Evolutionary conservation across 2,329 filamentous ascomycete species (phyloP).

Genomic region (Alternaria sp.): DNA sequence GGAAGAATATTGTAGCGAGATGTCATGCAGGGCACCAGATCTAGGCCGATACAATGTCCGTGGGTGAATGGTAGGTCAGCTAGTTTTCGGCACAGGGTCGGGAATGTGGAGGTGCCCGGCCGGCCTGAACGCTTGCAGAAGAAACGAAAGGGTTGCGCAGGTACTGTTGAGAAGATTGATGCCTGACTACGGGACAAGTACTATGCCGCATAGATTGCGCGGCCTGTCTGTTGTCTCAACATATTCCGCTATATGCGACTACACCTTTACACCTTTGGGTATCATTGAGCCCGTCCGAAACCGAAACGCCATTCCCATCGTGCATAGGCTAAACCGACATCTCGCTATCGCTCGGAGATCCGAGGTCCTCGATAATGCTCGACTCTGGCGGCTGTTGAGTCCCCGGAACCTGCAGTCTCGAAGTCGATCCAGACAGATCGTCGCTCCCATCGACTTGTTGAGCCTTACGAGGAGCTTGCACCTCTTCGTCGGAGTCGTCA

Average conservation of each 20-base stretch:
- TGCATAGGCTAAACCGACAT: not conserved
- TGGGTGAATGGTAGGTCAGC: not conserved
- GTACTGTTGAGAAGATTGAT: conserved; percentile 1
- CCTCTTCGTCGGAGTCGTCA: conserved; percentile 35
- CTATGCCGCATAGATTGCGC: not conserved
- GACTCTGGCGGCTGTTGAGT: conserved; percentile 22
- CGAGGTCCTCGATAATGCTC: conserved; percentile 29
- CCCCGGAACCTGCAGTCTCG: conserved; percentile 2
- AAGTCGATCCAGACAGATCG: not conserved
- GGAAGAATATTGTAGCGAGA: conserved; percentile 1
- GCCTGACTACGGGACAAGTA: not conserved
- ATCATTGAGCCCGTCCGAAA: conserved; percentile 5
- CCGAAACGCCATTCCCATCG: not conserved
- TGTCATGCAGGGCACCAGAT: not conserved
- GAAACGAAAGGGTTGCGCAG: not conserved
- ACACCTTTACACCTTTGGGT: not conserved
- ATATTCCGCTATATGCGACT: not conserved
- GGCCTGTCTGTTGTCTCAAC: not conserved
- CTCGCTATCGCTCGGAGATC: conserved; percentile 20
- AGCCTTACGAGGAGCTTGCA: conserved; percentile 7
- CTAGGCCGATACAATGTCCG: conserved; percentile 1
- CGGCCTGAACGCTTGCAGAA: not conserved
- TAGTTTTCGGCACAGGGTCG: conserved; percentile 2
- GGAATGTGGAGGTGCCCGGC: conserved; percentile 1
- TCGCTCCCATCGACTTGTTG: conserved; percentile 1